Evolutionary conservation across 2,329 filamentous ascomycete species (phyloP).

Genomic region (Ascochyta pisi): DNA sequence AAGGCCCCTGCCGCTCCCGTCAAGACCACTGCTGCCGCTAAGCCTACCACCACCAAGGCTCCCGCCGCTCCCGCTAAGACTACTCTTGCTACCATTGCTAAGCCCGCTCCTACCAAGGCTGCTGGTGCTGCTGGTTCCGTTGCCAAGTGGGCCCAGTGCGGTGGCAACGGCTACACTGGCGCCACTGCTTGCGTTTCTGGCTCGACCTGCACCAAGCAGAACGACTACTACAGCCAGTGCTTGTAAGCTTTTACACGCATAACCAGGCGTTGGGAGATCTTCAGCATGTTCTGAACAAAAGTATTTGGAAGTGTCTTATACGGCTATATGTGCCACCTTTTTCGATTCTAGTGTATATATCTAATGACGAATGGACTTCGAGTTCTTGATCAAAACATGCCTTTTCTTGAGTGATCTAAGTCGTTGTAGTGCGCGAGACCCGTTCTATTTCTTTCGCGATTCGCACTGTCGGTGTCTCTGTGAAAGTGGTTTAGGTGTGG

Average conservation of each 20-base stretch:
- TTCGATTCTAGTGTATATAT: conserved; percentile 23
- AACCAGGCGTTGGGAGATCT: neutral
- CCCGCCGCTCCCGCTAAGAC: conserved; percentile 22
- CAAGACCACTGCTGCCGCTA: conserved; percentile 19
- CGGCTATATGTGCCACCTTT: neutral
- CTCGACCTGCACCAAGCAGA: conserved; percentile 48
- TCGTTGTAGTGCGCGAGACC: neutral
- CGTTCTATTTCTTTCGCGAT: too few relatives aligned
- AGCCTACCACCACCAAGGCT: conserved; percentile 17
- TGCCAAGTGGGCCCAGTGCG: conserved; percentile 51
- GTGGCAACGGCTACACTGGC: conserved; percentile 53
- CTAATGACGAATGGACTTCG: conserved; percentile 11
- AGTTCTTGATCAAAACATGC: neutral
- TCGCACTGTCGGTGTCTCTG: too few relatives aligned
- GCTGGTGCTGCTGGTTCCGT: conserved; percentile 19
- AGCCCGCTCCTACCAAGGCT: conserved; percentile 24
- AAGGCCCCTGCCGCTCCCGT: conserved; percentile 12
- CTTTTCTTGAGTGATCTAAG: neutral
- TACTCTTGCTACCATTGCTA: conserved; percentile 29
- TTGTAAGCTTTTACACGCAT: conserved; percentile 22
- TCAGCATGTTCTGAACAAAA: neutral
- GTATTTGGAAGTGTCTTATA: neutral
- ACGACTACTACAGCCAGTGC: conserved; percentile 59
- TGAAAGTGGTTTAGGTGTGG: too few relatives aligned
- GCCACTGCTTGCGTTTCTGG: conserved; percentile 51